Conservation (phyloP, 73 alveolate genomes). For the Paramecium caudatum region DNA sequence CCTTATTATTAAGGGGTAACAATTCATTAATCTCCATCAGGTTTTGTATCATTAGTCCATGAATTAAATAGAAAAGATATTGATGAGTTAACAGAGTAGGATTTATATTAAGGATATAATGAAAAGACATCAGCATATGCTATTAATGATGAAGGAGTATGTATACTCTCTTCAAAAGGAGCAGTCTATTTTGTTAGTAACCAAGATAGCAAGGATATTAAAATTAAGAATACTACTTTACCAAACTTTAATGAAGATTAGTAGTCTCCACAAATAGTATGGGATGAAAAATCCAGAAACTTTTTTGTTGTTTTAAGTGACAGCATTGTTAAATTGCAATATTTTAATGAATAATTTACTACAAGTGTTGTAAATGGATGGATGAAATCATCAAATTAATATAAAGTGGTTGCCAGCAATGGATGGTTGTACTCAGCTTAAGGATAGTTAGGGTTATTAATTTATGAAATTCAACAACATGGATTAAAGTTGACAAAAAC, state of each 20-base stretch:
- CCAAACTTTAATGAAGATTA: background rate
- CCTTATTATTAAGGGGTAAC: constrained; percentile 40
- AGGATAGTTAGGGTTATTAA: constrained; percentile 6
- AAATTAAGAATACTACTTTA: background rate
- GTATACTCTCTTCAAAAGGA: background rate
- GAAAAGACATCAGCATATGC: constrained; percentile 31
- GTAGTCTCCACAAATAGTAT: background rate
- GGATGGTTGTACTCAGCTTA: constrained; percentile 48
- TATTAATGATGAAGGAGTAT: background rate
- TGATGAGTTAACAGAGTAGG: background rate
- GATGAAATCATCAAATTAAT: background rate
- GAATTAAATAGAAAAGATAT: background rate
- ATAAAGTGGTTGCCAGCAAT: background rate
- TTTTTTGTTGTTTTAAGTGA: background rate
- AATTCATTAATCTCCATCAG: background rate
- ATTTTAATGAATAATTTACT: too few relatives aligned
- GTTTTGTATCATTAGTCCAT: constrained; percentile 22
- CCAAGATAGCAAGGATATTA: background rate
- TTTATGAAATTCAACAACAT: constrained; percentile 15
- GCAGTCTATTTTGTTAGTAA: background rate
- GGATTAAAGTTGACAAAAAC: background rate
- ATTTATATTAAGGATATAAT: background rate
- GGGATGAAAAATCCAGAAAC: background rate
- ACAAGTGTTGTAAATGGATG: too few relatives aligned
- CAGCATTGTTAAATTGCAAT: too few relatives aligned